These are phyloP conservation scores for Bipolaris bicolor DNA, from an alignment of 2,329 filamentous ascomycete species.

Conservation along the genomic window DNA sequence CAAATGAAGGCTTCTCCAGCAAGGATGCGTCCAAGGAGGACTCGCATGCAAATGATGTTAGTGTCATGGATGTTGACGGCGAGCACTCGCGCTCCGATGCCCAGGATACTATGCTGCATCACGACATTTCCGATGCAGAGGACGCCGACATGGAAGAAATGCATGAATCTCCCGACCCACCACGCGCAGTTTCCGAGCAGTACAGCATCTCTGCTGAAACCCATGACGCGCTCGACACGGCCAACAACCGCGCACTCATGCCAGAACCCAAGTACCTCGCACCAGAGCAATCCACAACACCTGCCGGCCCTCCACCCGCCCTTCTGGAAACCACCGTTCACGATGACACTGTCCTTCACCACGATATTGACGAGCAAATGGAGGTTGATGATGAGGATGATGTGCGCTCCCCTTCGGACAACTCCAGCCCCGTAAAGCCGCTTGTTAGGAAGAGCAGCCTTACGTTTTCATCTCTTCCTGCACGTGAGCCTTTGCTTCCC, in stretches of 20 bases:
- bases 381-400: constrained; percentile 58
- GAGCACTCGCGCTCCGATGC: constrained; percentile 27
- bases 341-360: constrained; percentile 40
- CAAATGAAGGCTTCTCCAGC: constrained; percentile 51
- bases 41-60: constrained; percentile 26
- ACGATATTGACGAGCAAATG: constrained; percentile 48
- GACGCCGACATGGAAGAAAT: constrained; percentile 30
- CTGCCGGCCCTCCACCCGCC: constrained; percentile 30
- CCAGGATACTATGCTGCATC: constrained; percentile 36
- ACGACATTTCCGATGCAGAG: constrained; percentile 28
- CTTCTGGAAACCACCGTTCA: constrained; percentile 26
- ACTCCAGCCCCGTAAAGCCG: constrained; percentile 75
- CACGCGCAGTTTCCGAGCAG: constrained; percentile 33
- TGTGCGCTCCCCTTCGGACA: constrained; percentile 68
- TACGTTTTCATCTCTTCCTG: constrained; percentile 90
- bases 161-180: constrained; percentile 29
- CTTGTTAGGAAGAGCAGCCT: constrained; percentile 91
- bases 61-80: constrained; percentile 44
- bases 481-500: constrained; percentile 80
- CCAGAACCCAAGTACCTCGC: constrained; percentile 34
- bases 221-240: constrained; percentile 40
- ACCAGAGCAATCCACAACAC: constrained; percentile 27
- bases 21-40: constrained; percentile 39
- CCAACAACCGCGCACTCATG: constrained; percentile 26
- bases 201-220: constrained; percentile 44